These are phyloP conservation scores for Microbotryum violaceum DNA, from an alignment of 1,284 basidiomycete species.

Conservation along the genomic window DNA sequence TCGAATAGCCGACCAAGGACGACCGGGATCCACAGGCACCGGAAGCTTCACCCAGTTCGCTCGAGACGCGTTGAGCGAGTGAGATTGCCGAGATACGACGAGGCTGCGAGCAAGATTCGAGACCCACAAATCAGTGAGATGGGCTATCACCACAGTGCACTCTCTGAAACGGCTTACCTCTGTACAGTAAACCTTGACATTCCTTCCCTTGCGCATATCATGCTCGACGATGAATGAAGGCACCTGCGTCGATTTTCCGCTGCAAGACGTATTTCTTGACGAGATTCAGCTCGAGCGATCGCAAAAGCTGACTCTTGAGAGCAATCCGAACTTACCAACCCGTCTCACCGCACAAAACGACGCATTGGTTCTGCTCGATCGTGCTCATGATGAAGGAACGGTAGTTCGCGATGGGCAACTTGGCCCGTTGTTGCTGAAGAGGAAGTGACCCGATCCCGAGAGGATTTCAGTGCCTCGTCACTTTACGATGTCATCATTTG, in stretches of 20 bases:
- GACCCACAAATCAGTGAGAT: background rate
- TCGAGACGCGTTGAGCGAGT: slow-evolving; percentile 88
- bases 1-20: slow-evolving; percentile 90
- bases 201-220: slow-evolving; percentile 67
- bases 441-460: too few relatives aligned
- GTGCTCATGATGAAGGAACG: slow-evolving; percentile 65
- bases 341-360: slow-evolving; percentile 94
- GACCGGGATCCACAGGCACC: slow-evolving; percentile 69
- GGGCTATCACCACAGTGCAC: background rate
- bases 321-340: slow-evolving; percentile 59
- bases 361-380: slow-evolving; percentile 70
- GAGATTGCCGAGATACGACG: slow-evolving; percentile 95
- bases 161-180: slow-evolving; percentile 46
- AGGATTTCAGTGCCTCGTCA: background rate
- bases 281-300: slow-evolving; percentile 4
- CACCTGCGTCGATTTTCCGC: slow-evolving; percentile 96
- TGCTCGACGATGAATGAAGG: slow-evolving; percentile 93
- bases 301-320: background rate
- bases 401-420: slow-evolving; percentile 82
- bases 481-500: background rate
- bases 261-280: slow-evolving; percentile 36
- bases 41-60: slow-evolving; percentile 79
- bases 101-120: slow-evolving; percentile 46
- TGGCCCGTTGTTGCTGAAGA: slow-evolving; percentile 26
- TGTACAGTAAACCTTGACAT: slow-evolving; percentile 91